A percentile compares a stretch with the other conserved stretches of the same genome.
These are phyloP conservation scores for Arthrobotrys entomopaga DNA, from an alignment of 2,329 filamentous ascomycete genomes.

Conservation along the genomic window DNA sequence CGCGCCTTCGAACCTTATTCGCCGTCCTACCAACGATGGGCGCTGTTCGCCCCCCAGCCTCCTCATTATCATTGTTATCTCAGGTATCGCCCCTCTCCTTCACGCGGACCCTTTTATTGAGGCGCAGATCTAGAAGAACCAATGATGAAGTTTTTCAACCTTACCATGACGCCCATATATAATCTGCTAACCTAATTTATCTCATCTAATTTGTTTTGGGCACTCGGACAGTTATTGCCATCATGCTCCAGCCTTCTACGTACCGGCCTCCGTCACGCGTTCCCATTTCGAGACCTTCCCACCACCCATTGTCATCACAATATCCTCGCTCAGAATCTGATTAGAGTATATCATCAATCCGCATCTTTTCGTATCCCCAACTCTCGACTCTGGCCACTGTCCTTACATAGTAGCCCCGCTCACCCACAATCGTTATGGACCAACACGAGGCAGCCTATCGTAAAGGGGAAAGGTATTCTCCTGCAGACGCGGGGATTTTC, in stretches of 20 bases:
- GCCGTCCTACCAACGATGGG: conserved; percentile 23
- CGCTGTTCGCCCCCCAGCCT: conserved; percentile 27
- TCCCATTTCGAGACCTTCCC: conserved; percentile 9
- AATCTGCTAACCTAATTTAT: too few species aligned
- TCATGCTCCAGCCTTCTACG: conserved; percentile 25
- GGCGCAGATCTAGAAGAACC: too few species aligned
- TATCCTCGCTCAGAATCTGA: not conserved
- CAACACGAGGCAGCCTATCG: not conserved
- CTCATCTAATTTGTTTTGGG: too few species aligned
- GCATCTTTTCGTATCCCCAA: not conserved
- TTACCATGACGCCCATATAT: too few species aligned
- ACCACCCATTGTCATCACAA: not conserved
- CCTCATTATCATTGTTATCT: conserved; percentile 22
- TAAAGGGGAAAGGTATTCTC: not conserved
- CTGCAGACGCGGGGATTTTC: conserved; percentile 38
- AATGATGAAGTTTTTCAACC: too few species aligned
- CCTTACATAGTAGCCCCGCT: not conserved
- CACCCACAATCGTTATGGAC: not conserved
- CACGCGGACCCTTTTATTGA: not conserved
- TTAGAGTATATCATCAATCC: conserved; percentile 8
- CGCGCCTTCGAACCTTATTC: conserved; percentile 5
- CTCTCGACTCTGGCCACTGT: not conserved
- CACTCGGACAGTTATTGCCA: conserved; percentile 4
- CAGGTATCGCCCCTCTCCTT: conserved; percentile 25
- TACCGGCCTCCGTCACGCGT: conserved; percentile 3